Evolutionary conservation across 2,329 filamentous ascomycete genomes (phyloP), one percentile per base, ranked within the genome.

Genomic region (Penicillium oxalicum): DNA sequence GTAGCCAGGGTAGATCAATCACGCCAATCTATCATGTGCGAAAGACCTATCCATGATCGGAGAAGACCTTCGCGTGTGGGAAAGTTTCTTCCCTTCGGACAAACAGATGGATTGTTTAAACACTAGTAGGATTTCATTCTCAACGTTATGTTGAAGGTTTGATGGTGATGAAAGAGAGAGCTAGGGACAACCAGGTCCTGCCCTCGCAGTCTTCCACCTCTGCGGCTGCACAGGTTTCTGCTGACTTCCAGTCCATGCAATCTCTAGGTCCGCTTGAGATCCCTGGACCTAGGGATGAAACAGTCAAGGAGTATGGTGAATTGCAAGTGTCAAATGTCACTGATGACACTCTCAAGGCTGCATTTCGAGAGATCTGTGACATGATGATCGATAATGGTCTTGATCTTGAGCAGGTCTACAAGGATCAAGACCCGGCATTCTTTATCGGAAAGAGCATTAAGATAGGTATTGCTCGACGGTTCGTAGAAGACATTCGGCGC

Each of bases 381-480:
- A n/a, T 37, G 18, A 32, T 41, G 27, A 25, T 48, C 33, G 45
- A 48, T 1, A 34, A 43, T 39, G 27, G 45, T 27, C 45, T 42
- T 24, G 45, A 48, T 24, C 45, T 48, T 32, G 40, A 40, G 35
- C 46, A 48, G 42, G 13, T 49, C 32, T 39, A 49, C 38, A 38
- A 42, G 38, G 43, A 45, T 18, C 33, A 49, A 34, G 42, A 49
- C 25, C 47, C 41, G 8, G 18, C 13, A 3, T 45, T 49, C 35
- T 49, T 45, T 33, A 45, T 49, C 6, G 35, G 26, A 6, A 49
- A 49, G n/a, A 40, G 46, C 4, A 36, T 44, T 5, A 48, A 44
- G 32, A 48, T 40, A 35, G 47, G 42, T 27, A 49, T 49, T 24
- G 42, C 47, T 49, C 43, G 37, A 40, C 42, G 43, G 28, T 49